Evolutionary conservation across 805 yeast species (phyloP).

Genomic region (Ogataea zsoltii): DNA sequence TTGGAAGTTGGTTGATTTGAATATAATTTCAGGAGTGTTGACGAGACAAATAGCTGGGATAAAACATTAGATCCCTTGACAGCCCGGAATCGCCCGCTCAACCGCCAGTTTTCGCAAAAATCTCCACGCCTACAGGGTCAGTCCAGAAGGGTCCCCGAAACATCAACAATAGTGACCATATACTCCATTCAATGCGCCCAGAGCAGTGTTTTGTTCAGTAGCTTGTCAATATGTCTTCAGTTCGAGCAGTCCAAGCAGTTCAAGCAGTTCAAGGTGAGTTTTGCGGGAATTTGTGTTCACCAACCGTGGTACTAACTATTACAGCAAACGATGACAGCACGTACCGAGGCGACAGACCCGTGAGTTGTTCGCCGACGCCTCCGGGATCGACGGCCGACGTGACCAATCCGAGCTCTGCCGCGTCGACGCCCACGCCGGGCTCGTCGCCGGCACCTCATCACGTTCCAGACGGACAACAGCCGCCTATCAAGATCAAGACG

Average conservation of each 20-base stretch:
- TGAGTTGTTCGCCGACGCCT: conserved; percentile 5
- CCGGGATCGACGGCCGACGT: conserved; percentile 1
- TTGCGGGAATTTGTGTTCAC: not conserved
- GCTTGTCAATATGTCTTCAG: conserved; percentile 2
- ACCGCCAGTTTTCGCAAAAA: no score
- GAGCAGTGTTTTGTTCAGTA: not conserved
- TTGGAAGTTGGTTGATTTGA: no score
- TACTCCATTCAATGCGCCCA: not conserved
- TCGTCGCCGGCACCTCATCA: conserved; percentile 11
- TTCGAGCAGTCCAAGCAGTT: not conserved
- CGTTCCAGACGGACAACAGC: conserved; percentile 7
- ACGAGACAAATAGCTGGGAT: no score
- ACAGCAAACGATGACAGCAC: conserved; percentile 1
- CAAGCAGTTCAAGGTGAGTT: conserved; percentile 4
- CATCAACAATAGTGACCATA: not conserved
- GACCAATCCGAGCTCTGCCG: conserved; percentile 12
- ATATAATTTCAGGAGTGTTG: no score
- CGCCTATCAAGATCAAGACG: conserved; percentile 46
- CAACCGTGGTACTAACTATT: no score
- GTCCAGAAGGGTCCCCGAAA: not conserved
- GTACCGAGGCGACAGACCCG: conserved; percentile 4
- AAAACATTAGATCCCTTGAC: no score
- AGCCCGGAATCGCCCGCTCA: no score
- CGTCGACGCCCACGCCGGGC: conserved; percentile 13
- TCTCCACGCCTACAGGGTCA: no score